Percentiles rank a stretch among this genome's conserved stretches.
These are phyloP conservation scores for Colletotrichum musicola DNA, from an alignment of 2,329 filamentous ascomycete genomes.

Conservation along the genomic window DNA sequence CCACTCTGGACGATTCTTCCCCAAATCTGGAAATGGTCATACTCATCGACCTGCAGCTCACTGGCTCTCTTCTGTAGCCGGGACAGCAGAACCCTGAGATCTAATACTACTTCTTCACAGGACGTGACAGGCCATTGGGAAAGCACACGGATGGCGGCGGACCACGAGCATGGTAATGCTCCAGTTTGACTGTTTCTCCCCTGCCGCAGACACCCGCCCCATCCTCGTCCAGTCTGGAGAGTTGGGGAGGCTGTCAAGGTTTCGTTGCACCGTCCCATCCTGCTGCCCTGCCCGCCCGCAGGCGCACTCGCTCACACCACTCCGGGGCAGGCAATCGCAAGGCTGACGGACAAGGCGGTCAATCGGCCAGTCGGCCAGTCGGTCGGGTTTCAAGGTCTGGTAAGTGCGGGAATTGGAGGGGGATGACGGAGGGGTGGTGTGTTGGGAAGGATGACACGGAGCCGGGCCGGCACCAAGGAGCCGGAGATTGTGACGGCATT, in stretches of 20 bases:
- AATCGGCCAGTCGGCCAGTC: background rate
- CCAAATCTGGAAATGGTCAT: slow-evolving; percentile 30
- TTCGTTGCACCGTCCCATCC: slow-evolving; percentile 25
- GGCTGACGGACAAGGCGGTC: slow-evolving; percentile 4
- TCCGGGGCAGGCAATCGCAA: background rate
- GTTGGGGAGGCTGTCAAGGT: slow-evolving; percentile 13
- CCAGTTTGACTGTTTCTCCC: background rate
- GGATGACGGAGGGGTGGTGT: slow-evolving; percentile 3
- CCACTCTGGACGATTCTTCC: slow-evolving; percentile 32
- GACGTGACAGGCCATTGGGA: slow-evolving; percentile 13
- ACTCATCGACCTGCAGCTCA: slow-evolving; percentile 27
- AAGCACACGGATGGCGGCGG: background rate
- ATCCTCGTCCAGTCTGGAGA: slow-evolving; percentile 2
- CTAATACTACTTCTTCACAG: slow-evolving; percentile 23
- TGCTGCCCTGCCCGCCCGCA: slow-evolving; percentile 14
- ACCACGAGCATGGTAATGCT: background rate
- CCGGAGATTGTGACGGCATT: slow-evolving; percentile 34
- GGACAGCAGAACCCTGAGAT: slow-evolving; percentile 19
- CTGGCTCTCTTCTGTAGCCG: slow-evolving; percentile 8
- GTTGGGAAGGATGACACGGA: slow-evolving; percentile 19
- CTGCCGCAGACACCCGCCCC: slow-evolving; percentile 5
- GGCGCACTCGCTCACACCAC: background rate
- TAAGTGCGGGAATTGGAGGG: background rate
- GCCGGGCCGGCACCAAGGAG: slow-evolving; percentile 32
- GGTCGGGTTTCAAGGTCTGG: slow-evolving; percentile 1